Base-by-base conservation (phyloP, 768 basidiomycete species). In the Trichaptum fuscoviolaceum region DNA sequence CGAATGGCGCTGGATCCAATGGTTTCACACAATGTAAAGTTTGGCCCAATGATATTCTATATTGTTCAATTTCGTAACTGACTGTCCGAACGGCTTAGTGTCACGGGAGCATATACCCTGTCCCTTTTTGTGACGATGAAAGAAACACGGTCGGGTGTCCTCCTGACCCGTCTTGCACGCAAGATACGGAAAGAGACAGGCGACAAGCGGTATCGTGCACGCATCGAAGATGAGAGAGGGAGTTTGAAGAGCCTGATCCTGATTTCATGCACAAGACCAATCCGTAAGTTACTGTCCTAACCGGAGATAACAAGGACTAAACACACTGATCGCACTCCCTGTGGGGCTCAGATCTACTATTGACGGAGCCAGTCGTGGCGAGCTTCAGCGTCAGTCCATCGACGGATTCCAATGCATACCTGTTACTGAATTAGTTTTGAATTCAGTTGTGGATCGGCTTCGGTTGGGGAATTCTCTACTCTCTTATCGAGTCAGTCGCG, bases 1-100 rank as follows among this genome's bases (percentile, higher is more conserved):
- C 1, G 80, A 81, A 68, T 93, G 92, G 91, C 80, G 91, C 27
- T 93, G 92, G 91, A 91, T 95, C 26, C 86, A 92, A 71, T 93
- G 91, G 92, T 82, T 92, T 17, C 59, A 61, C 30, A 25, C 30
- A 25, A 61, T 61, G 59, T 61, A 17, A 30, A 2, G 30, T 30
- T 8, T 8, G 3, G 57, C 9, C 9, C 57, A 30, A 35, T 15
- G 57, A n/a, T 20, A 26, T 63, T 7, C 23, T 7, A 25, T 35
- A 5, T 8, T 26, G 6, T 63, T 35, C 24, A 64, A 23, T 17
- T 10, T 15, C 24, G 25, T 26, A 6, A 7, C 52, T 65, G 23
- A 5, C 25, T 63, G 64, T 63, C 36, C 30, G 2, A 2, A 30
- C 65, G 70, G 63, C 64, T 64, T 65, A 90, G 91, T 62, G 71